Base-by-base conservation (phyloP, 768 basidiomycete species). In the Psilocybe azurescens region DNA sequence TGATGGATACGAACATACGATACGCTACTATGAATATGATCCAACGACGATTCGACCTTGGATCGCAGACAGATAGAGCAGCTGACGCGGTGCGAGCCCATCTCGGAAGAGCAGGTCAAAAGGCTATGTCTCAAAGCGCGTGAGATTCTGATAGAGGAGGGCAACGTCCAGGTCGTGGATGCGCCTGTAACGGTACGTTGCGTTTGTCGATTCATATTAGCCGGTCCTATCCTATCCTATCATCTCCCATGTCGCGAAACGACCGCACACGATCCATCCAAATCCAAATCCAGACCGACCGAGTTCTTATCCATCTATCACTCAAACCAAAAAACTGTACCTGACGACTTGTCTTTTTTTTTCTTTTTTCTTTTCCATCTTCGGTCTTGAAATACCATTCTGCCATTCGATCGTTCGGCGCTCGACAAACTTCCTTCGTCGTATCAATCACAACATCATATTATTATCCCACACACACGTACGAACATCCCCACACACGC, bases 71-170 rank as follows among this genome's bases (percentile, higher is more conserved):
- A 98, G 81, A 98, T 99, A 62, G 94, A 90, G 66, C 95, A 97
- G 73, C 87, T 99, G 53, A 86, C 89, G 73, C 90, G 91, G 61
- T 99, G 97, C 78, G 93, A 97, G 70, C 91, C 92, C 60, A 96
- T 99, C 69, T 93, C 95, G 29, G 97, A 99, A 75, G 91, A 94
- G 62, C 90, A 97, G 69, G 97, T 99, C 66, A 98, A 97, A 73
- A 84, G 91, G 67, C 84, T 99, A 7, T 99, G 97, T 77, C 81
- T 95, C 69, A 98, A 97, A 73, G 97, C 97, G 28, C 86, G 95
- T 60, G 97, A 99, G 78, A 96, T 98, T 59, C 81, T 98, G 33
- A 94, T 98, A 69, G 97, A 99, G 77, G 97, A 99, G 77, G 97
- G 92, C 2, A 99, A 99, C 73, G 95, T 99, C 1, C 96, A 98